These are phyloP conservation scores for Chrysosphaeria jannelii DNA, from an alignment of 2,329 filamentous ascomycete genomes.

Conservation along the genomic window DNA sequence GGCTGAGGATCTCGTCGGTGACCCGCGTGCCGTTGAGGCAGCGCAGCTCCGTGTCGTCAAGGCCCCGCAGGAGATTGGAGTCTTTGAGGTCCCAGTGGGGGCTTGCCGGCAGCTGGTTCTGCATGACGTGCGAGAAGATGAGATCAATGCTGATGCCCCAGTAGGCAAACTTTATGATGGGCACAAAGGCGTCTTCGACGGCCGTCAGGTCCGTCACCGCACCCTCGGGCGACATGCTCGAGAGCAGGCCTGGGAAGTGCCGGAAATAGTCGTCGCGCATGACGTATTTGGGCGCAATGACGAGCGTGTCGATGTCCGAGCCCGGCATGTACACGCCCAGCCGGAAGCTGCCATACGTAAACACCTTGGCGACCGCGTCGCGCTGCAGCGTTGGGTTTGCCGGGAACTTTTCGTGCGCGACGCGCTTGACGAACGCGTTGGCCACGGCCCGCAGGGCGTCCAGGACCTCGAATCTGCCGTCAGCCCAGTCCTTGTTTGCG, in stretches of 20 bases:
- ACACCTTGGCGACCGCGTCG: slow-evolving; percentile 69
- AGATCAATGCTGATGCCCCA: slow-evolving; percentile 80
- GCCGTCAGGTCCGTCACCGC: slow-evolving; percentile 60
- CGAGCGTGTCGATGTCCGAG: slow-evolving; percentile 90
- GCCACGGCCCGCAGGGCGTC: slow-evolving; percentile 49
- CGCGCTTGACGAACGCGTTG: slow-evolving; percentile 60
- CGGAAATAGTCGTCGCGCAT: slow-evolving; percentile 76
- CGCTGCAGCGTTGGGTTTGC: slow-evolving; percentile 51
- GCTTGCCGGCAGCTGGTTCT: slow-evolving; percentile 36
- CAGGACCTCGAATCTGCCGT: slow-evolving; percentile 47
- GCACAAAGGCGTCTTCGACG: slow-evolving; percentile 75
- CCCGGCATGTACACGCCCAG: slow-evolving; percentile 82
- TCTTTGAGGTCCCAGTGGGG: slow-evolving; percentile 49
- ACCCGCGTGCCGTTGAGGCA: slow-evolving; percentile 86
- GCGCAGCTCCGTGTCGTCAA: slow-evolving; percentile 64
- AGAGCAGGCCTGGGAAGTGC: slow-evolving; percentile 52
- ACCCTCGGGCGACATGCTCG: slow-evolving; percentile 44
- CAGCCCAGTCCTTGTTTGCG: no score
- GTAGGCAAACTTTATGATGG: slow-evolving; percentile 91
- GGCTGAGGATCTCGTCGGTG: slow-evolving; percentile 64
- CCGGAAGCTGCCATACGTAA: slow-evolving; percentile 86
- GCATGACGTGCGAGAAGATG: slow-evolving; percentile 51
- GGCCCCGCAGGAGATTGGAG: slow-evolving; percentile 53
- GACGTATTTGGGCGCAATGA: slow-evolving; percentile 75
- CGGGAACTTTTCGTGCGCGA: slow-evolving; percentile 39